phyloP scores from a whole-genome alignment of 2,329 filamentous ascomycete species.

The Tolypocladium nubicola region DNA sequence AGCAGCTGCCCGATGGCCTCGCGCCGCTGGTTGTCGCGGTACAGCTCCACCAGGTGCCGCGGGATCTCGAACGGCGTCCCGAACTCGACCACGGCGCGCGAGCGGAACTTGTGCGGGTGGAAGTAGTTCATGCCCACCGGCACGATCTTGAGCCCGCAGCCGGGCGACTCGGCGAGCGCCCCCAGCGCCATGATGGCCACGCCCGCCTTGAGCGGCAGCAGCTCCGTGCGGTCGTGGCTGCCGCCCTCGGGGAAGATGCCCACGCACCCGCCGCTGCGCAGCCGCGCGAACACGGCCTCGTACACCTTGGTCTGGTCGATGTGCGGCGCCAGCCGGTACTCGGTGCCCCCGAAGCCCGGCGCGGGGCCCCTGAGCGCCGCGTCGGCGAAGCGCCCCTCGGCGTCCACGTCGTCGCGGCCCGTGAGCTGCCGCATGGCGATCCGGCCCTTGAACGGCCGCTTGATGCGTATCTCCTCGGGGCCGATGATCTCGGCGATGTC shows the following conservation, averaged over 20 bases:
- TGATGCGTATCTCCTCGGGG: constrained; percentile 71
- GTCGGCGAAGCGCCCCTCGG: constrained; percentile 52
- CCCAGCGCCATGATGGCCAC: constrained; percentile 97
- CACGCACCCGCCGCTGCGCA: constrained; percentile 76
- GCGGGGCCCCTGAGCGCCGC: constrained; percentile 40
- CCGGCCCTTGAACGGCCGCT: constrained; percentile 74
- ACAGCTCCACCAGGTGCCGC: constrained; percentile 71
- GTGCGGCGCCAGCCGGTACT: constrained; percentile 82
- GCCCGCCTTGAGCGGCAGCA: constrained; percentile 88
- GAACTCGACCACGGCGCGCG: constrained; percentile 90
- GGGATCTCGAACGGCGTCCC: constrained; percentile 82
- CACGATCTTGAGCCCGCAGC: constrained; percentile 87
- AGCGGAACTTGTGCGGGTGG: constrained; percentile 96
- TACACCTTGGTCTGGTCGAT: constrained; percentile 93
- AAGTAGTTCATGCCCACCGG: constrained; percentile 99
- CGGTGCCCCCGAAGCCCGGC: constrained; percentile 62
- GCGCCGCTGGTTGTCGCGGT: constrained; percentile 70
- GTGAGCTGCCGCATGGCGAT: constrained; percentile 73
- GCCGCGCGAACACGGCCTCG: constrained; percentile 77
- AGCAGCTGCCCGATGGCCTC: constrained; percentile 80
- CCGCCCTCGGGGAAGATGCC: constrained; percentile 97
- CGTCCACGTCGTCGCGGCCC: constrained; percentile 61
- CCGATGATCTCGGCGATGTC: constrained; percentile 76
- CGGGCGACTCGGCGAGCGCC: constrained; percentile 71
- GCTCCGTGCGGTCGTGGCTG: constrained; percentile 85